Base-by-base conservation (phyloP, 148 eudicot species). In the Camellia japonica region DNA sequence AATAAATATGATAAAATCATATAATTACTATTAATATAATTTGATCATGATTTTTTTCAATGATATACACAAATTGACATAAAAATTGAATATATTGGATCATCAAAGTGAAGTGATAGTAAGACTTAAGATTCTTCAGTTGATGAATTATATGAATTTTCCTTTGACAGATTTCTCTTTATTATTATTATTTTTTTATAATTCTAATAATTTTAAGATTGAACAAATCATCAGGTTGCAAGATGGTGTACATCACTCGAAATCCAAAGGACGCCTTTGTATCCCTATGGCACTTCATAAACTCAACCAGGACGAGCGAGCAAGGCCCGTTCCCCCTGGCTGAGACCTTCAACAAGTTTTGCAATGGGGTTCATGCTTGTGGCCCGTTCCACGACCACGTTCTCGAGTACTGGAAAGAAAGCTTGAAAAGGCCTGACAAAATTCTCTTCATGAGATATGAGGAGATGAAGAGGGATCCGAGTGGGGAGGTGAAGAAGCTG, bases 401-500 rank as follows among this genome's bases (percentile, higher is more conserved):
- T 56, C 64, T 74, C 5, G 77, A 46, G 16, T 84, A 84, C 61
- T 84, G 87, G 87, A 47, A 9, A 3, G 87, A 61, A 52, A 84
- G 82, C 49, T 20, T 20, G 12, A 56, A 81, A 60, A 81, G 79
- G 82, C 87, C 84, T 44, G 82, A 60, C 16, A 84, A 77, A 14
- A 74, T 84, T 15, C 59, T 81, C 66, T 84, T 84, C 63, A 16
- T 84, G 64, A 84, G 51, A 51, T 84, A 81, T 52, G 84, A 84
- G 44, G 86, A 84, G 20, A 18, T 84, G 71, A 73, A 73, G 71
- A 81, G 71, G 55, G 72, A 84, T 23, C 79, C 87, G 2, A 73
- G 64, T 7, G 76, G 77, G 16, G 58, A 81, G 51, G 84, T 84
- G 78, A 77, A 42, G 55, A 74, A 69, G n/a, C 61, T 84, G 20